These are phyloP conservation scores for Pseudozyma sp. DNA, from an alignment of 1,284 basidiomycete genomes.

Conservation along the genomic window DNA sequence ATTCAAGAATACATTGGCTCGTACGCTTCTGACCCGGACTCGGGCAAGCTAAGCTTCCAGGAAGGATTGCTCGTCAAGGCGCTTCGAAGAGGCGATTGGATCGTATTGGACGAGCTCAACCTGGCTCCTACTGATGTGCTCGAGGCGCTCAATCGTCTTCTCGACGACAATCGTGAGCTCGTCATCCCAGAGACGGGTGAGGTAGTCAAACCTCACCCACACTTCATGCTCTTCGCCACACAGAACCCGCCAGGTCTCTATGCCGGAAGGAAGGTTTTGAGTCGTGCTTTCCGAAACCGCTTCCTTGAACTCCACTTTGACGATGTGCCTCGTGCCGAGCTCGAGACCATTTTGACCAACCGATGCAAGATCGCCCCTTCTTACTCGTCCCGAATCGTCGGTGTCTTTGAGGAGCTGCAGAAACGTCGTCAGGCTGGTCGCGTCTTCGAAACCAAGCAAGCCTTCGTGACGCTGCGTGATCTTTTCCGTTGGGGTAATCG, in stretches of 20 bases:
- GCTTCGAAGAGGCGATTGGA: slow-evolving; percentile 93
- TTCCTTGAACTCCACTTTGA: slow-evolving; percentile 98
- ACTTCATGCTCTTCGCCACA: slow-evolving; percentile 98
- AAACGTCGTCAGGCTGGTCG: slow-evolving; percentile 88
- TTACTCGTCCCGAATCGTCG: slow-evolving; percentile 91
- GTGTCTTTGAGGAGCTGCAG: slow-evolving; percentile 92
- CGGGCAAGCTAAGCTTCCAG: slow-evolving; percentile 92
- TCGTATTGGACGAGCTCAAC: slow-evolving; percentile 97
- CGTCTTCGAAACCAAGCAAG: slow-evolving; percentile 97
- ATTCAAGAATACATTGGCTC: slow-evolving; percentile 97
- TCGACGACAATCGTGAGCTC: slow-evolving; percentile 97
- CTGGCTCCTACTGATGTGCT: slow-evolving; percentile 97
- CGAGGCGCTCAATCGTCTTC: slow-evolving; percentile 93
- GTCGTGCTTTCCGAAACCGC: slow-evolving; percentile 96
- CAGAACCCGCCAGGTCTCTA: slow-evolving; percentile 99
- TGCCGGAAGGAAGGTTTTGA: slow-evolving; percentile 93
- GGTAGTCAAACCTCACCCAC: slow-evolving; percentile 89
- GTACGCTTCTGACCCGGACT: slow-evolving; percentile 90
- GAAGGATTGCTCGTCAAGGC: slow-evolving; percentile 92
- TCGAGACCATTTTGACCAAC: slow-evolving; percentile 80
- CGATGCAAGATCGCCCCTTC: slow-evolving; percentile 66
- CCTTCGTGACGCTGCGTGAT: slow-evolving; percentile 95
- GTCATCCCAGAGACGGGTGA: slow-evolving; percentile 97
- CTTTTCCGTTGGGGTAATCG: slow-evolving; percentile 96
- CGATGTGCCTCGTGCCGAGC: slow-evolving; percentile 92